Conservation (phyloP, 2,329 filamentous ascomycete genomes). For the Catunica adiposa region DNA sequence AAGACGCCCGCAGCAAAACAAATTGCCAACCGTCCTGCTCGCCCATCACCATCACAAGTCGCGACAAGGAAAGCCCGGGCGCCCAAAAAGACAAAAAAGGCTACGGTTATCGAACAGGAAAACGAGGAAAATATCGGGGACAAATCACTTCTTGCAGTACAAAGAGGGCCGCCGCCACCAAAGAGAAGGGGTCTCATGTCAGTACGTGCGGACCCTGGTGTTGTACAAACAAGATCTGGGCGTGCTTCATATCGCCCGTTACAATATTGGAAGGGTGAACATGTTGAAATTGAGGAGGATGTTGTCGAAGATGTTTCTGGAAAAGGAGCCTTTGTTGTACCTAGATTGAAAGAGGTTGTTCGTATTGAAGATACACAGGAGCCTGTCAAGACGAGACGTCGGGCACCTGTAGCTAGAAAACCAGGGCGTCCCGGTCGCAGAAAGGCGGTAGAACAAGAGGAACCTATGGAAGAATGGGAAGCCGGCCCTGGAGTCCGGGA, state of each 20-base stretch:
- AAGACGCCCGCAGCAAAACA: not conserved
- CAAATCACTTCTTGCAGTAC: slow-evolving; percentile 31
- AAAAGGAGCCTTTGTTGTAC: slow-evolving; percentile 32
- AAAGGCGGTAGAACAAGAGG: slow-evolving; percentile 34
- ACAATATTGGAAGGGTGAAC: slow-evolving; percentile 76
- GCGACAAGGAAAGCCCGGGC: slow-evolving; percentile 2
- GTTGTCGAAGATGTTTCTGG: slow-evolving; percentile 25
- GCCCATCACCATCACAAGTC: slow-evolving; percentile 9
- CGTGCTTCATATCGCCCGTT: slow-evolving; percentile 64
- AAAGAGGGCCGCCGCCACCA: slow-evolving; percentile 39
- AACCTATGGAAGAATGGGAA: slow-evolving; percentile 55
- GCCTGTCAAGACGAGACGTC: slow-evolving; percentile 19
- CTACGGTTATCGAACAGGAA: slow-evolving; percentile 15
- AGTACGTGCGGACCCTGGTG: slow-evolving; percentile 31
- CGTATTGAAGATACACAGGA: slow-evolving; percentile 39
- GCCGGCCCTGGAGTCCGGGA: slow-evolving; percentile 43
- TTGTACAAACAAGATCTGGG: slow-evolving; percentile 54
- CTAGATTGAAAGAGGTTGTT: slow-evolving; percentile 60
- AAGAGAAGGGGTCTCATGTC: slow-evolving; percentile 39
- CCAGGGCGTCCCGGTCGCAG: not conserved
- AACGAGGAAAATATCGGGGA: slow-evolving; percentile 27
- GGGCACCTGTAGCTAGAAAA: slow-evolving; percentile 6
- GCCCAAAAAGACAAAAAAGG: slow-evolving; percentile 1
- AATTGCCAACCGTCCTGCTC: not conserved
- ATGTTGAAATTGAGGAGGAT: slow-evolving; percentile 50